These are phyloP conservation scores for Microcyclospora pomicola DNA, from an alignment of 2,329 filamentous ascomycete species.

Conservation along the genomic window DNA sequence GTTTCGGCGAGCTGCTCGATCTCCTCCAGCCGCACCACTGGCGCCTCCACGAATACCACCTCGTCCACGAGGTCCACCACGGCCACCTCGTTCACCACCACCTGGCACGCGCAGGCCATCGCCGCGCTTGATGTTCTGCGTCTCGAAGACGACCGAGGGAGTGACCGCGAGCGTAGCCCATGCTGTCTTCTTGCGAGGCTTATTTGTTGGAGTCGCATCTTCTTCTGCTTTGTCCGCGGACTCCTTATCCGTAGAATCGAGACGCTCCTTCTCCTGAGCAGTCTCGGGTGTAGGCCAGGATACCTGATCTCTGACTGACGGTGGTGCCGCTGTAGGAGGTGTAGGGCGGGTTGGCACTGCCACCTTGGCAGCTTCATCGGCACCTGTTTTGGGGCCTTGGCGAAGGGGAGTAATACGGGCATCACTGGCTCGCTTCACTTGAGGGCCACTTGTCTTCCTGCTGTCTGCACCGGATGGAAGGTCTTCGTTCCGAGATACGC, in stretches of 20 bases:
- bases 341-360: slow-evolving; percentile 3
- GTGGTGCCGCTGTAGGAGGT: slow-evolving; percentile 26
- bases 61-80: slow-evolving; percentile 39
- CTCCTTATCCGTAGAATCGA: slow-evolving; percentile 53
- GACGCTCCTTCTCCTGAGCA: slow-evolving; percentile 61
- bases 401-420: slow-evolving; percentile 5
- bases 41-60: slow-evolving; percentile 26
- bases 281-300: slow-evolving; percentile 86
- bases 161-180: slow-evolving; percentile 78
- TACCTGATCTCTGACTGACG: slow-evolving; percentile 60
- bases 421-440: slow-evolving; percentile 11
- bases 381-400: slow-evolving; percentile 8
- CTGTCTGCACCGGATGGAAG: not conserved
- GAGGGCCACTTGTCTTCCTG: slow-evolving; percentile 11
- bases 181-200: slow-evolving; percentile 56
- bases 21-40: slow-evolving; percentile 25
- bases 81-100: slow-evolving; percentile 40
- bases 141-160: slow-evolving; percentile 75
- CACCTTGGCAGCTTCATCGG: slow-evolving; percentile 4
- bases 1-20: slow-evolving; percentile 17
- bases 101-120: slow-evolving; percentile 6
- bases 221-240: slow-evolving; percentile 52
- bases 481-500: slow-evolving; percentile 7
- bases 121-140: slow-evolving; percentile 32
- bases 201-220: slow-evolving; percentile 37